Evolutionary conservation across 2,329 filamentous ascomycete species (phyloP).

Genomic region (Neofusicoccum cordaticola): DNA sequence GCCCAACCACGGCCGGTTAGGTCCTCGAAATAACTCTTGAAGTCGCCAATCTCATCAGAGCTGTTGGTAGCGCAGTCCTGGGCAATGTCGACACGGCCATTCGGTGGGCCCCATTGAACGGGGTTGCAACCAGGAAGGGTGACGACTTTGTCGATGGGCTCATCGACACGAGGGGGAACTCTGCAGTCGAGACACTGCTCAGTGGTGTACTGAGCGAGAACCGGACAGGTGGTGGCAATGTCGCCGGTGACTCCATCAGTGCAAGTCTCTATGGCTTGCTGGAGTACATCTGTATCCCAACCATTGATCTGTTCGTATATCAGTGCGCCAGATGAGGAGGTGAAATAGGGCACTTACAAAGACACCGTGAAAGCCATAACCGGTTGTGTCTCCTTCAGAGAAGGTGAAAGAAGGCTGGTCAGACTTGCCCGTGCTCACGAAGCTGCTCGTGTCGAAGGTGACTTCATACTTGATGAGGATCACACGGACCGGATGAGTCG

Average conservation of each 20-base stretch:
- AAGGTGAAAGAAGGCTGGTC: conserved; percentile 58
- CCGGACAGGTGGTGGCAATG: conserved; percentile 54
- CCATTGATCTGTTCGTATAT: conserved; percentile 22
- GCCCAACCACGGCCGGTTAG: conserved; percentile 54
- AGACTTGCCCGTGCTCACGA: conserved; percentile 49
- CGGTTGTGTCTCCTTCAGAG: conserved; percentile 67
- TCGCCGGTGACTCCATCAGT: conserved; percentile 60
- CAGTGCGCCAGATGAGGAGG: conserved; percentile 34
- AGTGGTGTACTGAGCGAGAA: conserved; percentile 19
- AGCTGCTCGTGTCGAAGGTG: neutral
- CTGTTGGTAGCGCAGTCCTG: conserved; percentile 22
- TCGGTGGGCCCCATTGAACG: conserved; percentile 40
- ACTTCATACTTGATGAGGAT: conserved; percentile 59
- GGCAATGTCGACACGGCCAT: conserved; percentile 23
- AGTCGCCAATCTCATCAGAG: neutral
- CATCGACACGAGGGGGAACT: conserved; percentile 45
- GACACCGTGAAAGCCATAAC: conserved; percentile 69
- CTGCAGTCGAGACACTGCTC: conserved; percentile 53
- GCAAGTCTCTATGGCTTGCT: conserved; percentile 67
- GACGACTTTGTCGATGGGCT: conserved; percentile 42
- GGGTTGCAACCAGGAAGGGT: conserved; percentile 59
- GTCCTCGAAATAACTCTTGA: conserved; percentile 28
- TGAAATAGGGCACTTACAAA: conserved; percentile 44
- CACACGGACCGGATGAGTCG: conserved; percentile 42
- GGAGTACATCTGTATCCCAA: conserved; percentile 42